Evolutionary conservation across 2,329 filamentous ascomycete species (phyloP).

Genomic region (Claviceps humidiphila): DNA sequence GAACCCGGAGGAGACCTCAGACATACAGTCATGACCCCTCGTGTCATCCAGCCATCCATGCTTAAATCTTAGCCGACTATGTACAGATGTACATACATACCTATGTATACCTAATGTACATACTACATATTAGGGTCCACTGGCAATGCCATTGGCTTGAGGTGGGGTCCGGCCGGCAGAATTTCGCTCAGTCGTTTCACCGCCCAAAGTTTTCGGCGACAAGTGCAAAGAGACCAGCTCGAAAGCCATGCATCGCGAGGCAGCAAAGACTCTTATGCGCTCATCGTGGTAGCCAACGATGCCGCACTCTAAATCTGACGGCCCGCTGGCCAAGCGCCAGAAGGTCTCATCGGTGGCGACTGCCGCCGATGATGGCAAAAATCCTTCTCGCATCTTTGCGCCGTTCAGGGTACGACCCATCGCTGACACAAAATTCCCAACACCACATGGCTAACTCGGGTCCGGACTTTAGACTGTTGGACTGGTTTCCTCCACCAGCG

Average conservation of each 20-base stretch:
- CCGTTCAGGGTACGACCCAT: conserved; percentile 66
- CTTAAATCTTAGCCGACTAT: no score
- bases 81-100: no score
- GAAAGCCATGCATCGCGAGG: not conserved
- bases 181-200: conserved; percentile 10
- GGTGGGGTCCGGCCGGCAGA: conserved; percentile 10
- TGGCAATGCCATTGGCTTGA: no score
- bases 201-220: conserved; percentile 15
- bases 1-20: not conserved
- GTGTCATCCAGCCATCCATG: no score
- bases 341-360: conserved; percentile 38
- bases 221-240: not conserved
- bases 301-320: conserved; percentile 45
- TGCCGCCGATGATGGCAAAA: conserved; percentile 23
- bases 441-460: conserved; percentile 3
- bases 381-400: conserved; percentile 73
- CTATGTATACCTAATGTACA: no score
- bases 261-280: not conserved
- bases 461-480: conserved; percentile 58
- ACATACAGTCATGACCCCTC: not conserved
- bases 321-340: conserved; percentile 63
- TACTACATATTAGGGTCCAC: no score
- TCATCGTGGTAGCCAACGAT: conserved; percentile 21
- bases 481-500: conserved; percentile 76
- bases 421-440: not conserved